Evolutionary conservation across 2,329 filamentous ascomycete genomes (phyloP).

Genomic region (Colletotrichum zoysiae): DNA sequence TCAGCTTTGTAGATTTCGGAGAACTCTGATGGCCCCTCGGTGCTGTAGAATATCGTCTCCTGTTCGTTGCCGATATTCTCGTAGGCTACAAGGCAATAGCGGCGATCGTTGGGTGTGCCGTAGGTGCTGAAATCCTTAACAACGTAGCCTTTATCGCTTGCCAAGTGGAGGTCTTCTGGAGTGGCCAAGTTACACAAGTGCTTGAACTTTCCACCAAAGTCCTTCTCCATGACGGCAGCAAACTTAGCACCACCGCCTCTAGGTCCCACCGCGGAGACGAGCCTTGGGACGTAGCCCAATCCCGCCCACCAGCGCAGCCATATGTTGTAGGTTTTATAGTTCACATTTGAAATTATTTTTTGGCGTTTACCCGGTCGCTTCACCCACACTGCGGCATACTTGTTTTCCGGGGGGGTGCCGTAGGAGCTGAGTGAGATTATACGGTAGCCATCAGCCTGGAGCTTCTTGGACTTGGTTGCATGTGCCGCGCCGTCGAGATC

Average conservation of each 20-base stretch:
- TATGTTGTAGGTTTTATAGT: slow-evolving; percentile 27
- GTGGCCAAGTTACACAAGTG: slow-evolving; percentile 33
- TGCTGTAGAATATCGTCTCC: slow-evolving; percentile 30
- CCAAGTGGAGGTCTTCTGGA: slow-evolving; percentile 26
- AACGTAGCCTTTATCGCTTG: neutral
- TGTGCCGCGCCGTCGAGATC: slow-evolving; percentile 26
- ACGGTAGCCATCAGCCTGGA: slow-evolving; percentile 36
- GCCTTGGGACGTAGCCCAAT: slow-evolving; percentile 39
- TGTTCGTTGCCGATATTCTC: slow-evolving; percentile 36
- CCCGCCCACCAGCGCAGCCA: slow-evolving; percentile 38
- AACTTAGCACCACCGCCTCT: slow-evolving; percentile 29
- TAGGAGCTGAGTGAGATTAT: slow-evolving; percentile 42
- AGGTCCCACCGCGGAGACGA: slow-evolving; percentile 37
- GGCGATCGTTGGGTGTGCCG: slow-evolving; percentile 27
- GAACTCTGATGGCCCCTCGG: slow-evolving; percentile 24
- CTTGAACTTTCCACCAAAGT: neutral
- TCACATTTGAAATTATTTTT: slow-evolving; percentile 32
- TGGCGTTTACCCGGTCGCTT: slow-evolving; percentile 15
- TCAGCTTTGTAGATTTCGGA: slow-evolving; percentile 18
- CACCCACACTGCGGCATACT: slow-evolving; percentile 41
- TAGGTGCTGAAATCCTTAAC: slow-evolving; percentile 39
- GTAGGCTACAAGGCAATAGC: slow-evolving; percentile 36
- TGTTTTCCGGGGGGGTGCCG: slow-evolving; percentile 16
- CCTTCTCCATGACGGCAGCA: slow-evolving; percentile 42
- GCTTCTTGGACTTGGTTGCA: slow-evolving; percentile 14